Percentiles rank a stretch among this genome's conserved stretches.
These are phyloP conservation scores for Pyricularia sp. DNA, from an alignment of 2,329 filamentous ascomycete genomes.

Conservation along the genomic window DNA sequence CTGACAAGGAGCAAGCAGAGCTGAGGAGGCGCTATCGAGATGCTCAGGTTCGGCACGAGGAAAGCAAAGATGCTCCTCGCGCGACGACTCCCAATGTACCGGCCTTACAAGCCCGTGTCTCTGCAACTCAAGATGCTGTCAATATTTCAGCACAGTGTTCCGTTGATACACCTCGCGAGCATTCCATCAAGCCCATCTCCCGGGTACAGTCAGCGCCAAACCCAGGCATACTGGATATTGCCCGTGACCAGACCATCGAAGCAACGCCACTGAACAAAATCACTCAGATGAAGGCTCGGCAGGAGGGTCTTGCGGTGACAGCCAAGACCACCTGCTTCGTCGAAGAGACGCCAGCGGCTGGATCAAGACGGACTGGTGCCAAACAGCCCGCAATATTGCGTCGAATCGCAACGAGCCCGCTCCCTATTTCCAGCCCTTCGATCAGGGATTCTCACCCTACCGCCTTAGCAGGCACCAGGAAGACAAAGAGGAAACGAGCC, in stretches of 20 bases:
- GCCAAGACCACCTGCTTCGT: constrained; percentile 13
- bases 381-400: constrained; percentile 8
- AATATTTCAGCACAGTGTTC: background rate
- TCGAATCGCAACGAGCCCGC: constrained; percentile 19
- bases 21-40: constrained; percentile 18
- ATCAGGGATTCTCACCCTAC: background rate
- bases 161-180: background rate
- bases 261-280: constrained; percentile 9
- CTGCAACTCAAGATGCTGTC: background rate
- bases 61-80: background rate
- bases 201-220: background rate
- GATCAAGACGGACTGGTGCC: background rate
- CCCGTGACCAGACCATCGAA: constrained; percentile 9
- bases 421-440: constrained; percentile 8
- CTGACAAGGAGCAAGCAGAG: constrained; percentile 17
- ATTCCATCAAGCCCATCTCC: background rate
- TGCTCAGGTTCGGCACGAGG: background rate
- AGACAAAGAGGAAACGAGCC: constrained; percentile 30
- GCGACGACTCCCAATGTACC: background rate
- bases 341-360: constrained; percentile 16
- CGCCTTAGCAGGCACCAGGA: constrained; percentile 11
- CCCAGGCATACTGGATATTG: background rate
- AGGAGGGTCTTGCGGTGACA: background rate
- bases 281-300: constrained; percentile 4
- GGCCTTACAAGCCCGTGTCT: background rate